Evolutionary conservation across 1,284 basidiomycete genomes (phyloP).

Genomic region (Heterobasidion occidentale): DNA sequence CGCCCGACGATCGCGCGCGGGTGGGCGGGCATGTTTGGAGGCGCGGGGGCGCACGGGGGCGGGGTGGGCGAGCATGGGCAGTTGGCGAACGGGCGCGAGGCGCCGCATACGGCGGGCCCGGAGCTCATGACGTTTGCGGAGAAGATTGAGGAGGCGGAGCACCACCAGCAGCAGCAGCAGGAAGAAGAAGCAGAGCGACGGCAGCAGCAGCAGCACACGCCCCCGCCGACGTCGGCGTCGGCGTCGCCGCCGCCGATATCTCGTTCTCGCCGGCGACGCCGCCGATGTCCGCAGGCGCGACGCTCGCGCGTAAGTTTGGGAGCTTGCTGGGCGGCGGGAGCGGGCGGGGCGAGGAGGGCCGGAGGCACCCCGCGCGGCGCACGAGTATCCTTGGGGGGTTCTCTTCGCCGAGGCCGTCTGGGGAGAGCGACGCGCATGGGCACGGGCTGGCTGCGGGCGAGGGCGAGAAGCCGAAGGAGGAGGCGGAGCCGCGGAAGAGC

Average conservation of each 20-base stretch:
- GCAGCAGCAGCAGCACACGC: neutral
- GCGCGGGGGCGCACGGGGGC: constrained; percentile 12
- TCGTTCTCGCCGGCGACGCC: constrained; percentile 22
- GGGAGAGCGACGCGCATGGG: constrained; percentile 20
- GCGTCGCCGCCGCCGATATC: constrained; percentile 16
- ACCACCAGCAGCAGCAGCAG: neutral
- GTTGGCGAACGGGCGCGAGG: constrained; percentile 23
- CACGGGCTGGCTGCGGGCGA: constrained; percentile 1
- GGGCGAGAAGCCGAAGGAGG: constrained; percentile 9
- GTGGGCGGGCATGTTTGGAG: constrained; percentile 42
- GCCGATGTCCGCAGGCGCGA: constrained; percentile 50
- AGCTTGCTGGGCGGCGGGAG: constrained; percentile 49
- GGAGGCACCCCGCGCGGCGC: constrained; percentile 30
- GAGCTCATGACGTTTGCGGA: constrained; percentile 45
- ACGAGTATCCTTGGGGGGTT: constrained; percentile 41
- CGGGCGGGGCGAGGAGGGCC: constrained; percentile 31
- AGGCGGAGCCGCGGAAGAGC: constrained; percentile 11
- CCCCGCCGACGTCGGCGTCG: neutral
- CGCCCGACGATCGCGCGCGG: constrained; percentile 41
- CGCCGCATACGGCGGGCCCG: constrained; percentile 50
- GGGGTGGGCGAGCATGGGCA: constrained; percentile 30
- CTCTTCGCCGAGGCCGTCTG: constrained; percentile 36
- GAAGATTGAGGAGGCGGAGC: constrained; percentile 11
- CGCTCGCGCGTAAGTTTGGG: constrained; percentile 69
- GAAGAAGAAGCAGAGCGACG: neutral